Conservation (phyloP, 2,329 filamentous ascomycete genomes). For the Whalleya microplaca region DNA sequence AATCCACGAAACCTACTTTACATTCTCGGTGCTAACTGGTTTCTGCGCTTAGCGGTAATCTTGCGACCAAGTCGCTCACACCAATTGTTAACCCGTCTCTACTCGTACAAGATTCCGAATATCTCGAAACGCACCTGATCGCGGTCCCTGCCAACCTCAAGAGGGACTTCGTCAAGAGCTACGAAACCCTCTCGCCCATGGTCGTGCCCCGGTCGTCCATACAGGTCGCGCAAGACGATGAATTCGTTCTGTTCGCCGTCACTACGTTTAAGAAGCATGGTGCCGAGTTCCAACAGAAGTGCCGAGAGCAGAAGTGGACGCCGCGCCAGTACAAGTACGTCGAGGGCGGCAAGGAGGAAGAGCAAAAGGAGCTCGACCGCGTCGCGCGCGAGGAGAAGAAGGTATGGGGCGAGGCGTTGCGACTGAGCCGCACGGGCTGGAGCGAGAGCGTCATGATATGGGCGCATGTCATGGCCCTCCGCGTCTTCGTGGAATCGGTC, state of each 20-base stretch:
- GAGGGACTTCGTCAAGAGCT: conserved; percentile 87
- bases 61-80: conserved; percentile 91
- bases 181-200: conserved; percentile 88
- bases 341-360: conserved; percentile 86
- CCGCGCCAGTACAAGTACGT: conserved; percentile 93
- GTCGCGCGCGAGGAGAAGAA: conserved; percentile 85
- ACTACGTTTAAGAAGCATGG: conserved; percentile 93
- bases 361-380: conserved; percentile 82
- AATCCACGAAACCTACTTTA: background rate
- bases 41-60: conserved; percentile 70
- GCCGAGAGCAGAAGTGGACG: conserved; percentile 90
- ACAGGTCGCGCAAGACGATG: conserved; percentile 81
- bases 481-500: conserved; percentile 98
- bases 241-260: conserved; percentile 86
- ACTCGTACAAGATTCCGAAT: conserved; percentile 89
- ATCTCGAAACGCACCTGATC: conserved; percentile 92
- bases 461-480: conserved; percentile 86
- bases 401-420: conserved; percentile 88
- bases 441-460: conserved; percentile 95
- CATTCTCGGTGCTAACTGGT: conserved; percentile 11
- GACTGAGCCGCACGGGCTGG: conserved; percentile 88
- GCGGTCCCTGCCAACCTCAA: conserved; percentile 79
- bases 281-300: conserved; percentile 87
- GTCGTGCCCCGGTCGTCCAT: conserved; percentile 88
- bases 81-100: conserved; percentile 81